Percentiles rank a stretch among this genome's conserved stretches.
Evolutionary conservation across 805 yeast genomes (phyloP).

Genomic region (Saturnispora mendoncae): DNA sequence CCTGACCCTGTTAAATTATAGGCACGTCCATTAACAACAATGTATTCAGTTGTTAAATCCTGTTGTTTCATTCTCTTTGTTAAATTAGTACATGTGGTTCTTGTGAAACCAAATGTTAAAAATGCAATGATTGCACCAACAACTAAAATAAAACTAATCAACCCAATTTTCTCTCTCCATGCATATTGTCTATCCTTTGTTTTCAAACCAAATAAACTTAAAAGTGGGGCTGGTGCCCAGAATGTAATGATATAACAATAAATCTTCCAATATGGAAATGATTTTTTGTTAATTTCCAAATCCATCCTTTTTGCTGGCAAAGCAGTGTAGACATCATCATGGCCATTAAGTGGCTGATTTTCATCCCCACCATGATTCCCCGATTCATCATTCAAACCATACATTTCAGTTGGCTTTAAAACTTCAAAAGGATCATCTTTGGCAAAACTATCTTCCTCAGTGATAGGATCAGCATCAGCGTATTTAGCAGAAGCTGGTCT

Average conservation of each 20-base stretch:
- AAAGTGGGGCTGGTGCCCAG: constrained; percentile 81
- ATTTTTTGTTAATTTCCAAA: constrained; percentile 17
- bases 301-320: constrained; percentile 20
- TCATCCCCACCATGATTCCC: too few relatives aligned
- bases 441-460: not conserved
- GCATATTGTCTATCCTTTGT: constrained; percentile 82
- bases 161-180: constrained; percentile 93
- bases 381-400: constrained; percentile 52
- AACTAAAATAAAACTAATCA: constrained; percentile 63
- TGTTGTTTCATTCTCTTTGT: constrained; percentile 46
- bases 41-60: constrained; percentile 48
- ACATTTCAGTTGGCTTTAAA: constrained; percentile 9
- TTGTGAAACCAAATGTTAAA: constrained; percentile 84
- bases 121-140: constrained; percentile 76
- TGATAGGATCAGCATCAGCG: not conserved
- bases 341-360: too few relatives aligned
- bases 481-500: not conserved
- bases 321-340: constrained; percentile 14
- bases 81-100: constrained; percentile 57
- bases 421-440: constrained; percentile 6
- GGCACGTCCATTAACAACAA: constrained; percentile 77
- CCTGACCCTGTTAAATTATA: constrained; percentile 57
- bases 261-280: constrained; percentile 55
- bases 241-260: constrained; percentile 78
- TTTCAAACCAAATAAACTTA: constrained; percentile 66